phyloP scores from a whole-genome alignment of 2,329 filamentous ascomycete species.

The Sporothrix globosa region DNA sequence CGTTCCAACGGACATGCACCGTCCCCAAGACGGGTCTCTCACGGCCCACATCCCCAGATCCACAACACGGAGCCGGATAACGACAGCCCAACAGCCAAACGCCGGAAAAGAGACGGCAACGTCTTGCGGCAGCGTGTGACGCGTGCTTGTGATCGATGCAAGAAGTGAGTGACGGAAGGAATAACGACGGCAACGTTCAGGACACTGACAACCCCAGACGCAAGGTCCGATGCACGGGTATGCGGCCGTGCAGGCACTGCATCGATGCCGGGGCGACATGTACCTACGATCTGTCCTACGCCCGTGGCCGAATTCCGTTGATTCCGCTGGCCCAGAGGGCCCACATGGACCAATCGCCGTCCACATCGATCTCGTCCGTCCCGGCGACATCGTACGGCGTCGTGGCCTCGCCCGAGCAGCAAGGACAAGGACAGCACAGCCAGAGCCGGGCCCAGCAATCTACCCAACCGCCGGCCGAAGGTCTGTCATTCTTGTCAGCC shows the following conservation, averaged over 20 bases:
- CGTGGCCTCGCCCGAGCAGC: neutral
- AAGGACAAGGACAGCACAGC: neutral
- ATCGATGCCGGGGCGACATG: conserved; percentile 15
- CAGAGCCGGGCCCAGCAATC: neutral
- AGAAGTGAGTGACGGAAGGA: neutral
- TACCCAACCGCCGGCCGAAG: neutral
- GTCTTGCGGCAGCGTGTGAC: conserved; percentile 26
- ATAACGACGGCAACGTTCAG: neutral
- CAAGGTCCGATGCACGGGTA: conserved; percentile 30
- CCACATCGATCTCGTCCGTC: neutral
- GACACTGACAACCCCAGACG: neutral
- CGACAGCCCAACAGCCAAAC: conserved; percentile 19
- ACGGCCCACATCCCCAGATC: neutral
- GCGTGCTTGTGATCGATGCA: conserved; percentile 30
- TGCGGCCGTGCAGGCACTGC: conserved; percentile 28
- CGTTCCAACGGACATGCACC: neutral
- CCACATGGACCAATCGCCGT: neutral
- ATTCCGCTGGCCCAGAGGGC: conserved; percentile 44
- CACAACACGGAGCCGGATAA: neutral
- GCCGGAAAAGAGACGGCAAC: conserved; percentile 24
- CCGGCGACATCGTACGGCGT: neutral
- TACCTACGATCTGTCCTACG: conserved; percentile 29
- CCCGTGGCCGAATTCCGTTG: conserved; percentile 57
- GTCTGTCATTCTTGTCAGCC: conserved; percentile 24
- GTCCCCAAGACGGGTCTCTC: conserved; percentile 14